These are phyloP conservation scores for Lentinula lateritia DNA, from an alignment of 768 basidiomycete genomes.

Conservation along the genomic window DNA sequence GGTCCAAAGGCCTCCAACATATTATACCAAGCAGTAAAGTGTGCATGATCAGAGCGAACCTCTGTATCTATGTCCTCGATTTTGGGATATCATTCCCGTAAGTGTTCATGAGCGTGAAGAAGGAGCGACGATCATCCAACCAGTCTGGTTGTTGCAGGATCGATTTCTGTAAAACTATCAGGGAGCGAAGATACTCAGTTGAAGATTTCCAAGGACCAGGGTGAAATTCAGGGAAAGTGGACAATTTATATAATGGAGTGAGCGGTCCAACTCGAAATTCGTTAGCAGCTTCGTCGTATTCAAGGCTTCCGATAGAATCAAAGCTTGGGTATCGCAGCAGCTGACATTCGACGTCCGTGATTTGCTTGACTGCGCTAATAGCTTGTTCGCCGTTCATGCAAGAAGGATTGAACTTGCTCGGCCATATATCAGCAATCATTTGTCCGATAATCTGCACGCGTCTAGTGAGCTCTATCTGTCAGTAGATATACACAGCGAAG, in stretches of 20 bases:
- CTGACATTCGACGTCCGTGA: neutral
- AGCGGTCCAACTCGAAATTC: neutral
- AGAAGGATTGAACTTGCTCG: neutral
- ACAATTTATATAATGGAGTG: neutral
- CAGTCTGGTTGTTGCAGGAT: neutral
- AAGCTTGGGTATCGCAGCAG: neutral
- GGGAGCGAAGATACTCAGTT: neutral
- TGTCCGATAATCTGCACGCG: neutral
- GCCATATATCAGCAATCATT: neutral
- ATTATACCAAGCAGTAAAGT: neutral
- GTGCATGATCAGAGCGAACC: neutral
- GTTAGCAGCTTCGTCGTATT: neutral
- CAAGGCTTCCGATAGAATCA: neutral
- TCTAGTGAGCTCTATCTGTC: neutral
- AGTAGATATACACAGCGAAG: neutral
- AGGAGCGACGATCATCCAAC: neutral
- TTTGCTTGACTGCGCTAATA: neutral
- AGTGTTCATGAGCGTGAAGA: neutral
- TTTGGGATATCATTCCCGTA: neutral
- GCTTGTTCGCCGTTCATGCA: neutral
- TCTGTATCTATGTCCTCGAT: neutral
- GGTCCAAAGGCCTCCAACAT: neutral
- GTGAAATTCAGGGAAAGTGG: neutral
- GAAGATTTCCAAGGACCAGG: neutral
- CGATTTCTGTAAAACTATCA: neutral